These are phyloP conservation scores for Globisporangium parvum DNA, from an alignment of 352 stramenopile species.

Conservation along the genomic window DNA sequence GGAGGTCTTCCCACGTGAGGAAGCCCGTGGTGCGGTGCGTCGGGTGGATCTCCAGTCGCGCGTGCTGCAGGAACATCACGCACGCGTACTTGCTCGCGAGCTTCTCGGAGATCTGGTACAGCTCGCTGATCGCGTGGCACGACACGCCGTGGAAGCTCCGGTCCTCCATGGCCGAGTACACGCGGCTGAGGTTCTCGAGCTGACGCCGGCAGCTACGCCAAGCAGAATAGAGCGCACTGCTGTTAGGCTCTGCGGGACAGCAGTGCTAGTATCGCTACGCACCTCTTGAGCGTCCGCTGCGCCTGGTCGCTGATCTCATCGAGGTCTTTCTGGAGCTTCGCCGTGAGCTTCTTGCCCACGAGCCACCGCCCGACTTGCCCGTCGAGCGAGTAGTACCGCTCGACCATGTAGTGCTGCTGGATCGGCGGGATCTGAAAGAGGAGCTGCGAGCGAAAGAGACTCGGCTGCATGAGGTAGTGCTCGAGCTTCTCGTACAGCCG, in stretches of 20 bases:
- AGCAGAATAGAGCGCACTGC: neutral
- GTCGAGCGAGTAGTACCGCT: conserved; percentile 77
- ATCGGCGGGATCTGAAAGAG: conserved; percentile 76
- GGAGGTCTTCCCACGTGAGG: conserved; percentile 58
- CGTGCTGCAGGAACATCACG: conserved; percentile 76
- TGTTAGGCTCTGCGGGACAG: too few species aligned
- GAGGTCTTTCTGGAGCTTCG: conserved; percentile 81
- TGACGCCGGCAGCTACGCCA: conserved; percentile 54
- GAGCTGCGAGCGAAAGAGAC: conserved; percentile 70
- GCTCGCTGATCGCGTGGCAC: conserved; percentile 37
- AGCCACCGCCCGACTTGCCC: conserved; percentile 63
- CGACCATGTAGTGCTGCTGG: conserved; percentile 78
- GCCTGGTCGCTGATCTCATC: conserved; percentile 76
- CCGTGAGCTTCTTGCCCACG: conserved; percentile 73
- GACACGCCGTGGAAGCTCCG: conserved; percentile 69
- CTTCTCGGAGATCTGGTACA: conserved; percentile 64
- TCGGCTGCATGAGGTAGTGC: conserved; percentile 76
- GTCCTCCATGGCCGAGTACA: conserved; percentile 71
- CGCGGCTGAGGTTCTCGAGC: conserved; percentile 71
- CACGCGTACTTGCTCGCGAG: conserved; percentile 75
- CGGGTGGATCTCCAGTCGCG: conserved; percentile 69
- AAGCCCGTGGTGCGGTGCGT: conserved; percentile 45
- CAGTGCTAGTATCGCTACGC: neutral
- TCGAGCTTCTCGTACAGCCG: conserved; percentile 80
- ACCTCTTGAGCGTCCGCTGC: conserved; percentile 58